A percentile compares a stretch with the other conserved stretches of the same genome.
These are phyloP conservation scores for Camellia lanceoleosa DNA, from an alignment of 148 eudicot genomes.

Conservation along the genomic window DNA sequence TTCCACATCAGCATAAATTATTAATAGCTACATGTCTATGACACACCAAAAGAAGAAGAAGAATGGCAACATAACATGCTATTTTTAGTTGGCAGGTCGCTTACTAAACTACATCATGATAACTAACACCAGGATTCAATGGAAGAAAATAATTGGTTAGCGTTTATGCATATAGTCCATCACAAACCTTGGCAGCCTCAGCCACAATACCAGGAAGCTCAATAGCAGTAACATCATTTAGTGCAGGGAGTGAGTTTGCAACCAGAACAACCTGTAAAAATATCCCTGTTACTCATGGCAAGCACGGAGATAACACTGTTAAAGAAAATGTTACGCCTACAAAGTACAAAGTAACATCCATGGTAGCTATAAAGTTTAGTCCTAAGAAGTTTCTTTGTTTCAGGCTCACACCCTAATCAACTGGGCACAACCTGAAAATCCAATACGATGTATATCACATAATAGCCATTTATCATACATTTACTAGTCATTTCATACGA, in stretches of 20 bases:
- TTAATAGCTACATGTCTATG: not conserved
- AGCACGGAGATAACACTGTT: not conserved
- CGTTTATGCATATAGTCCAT: not conserved
- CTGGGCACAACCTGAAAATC: not conserved
- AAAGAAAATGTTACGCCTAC: not conserved
- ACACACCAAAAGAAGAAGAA: not conserved
- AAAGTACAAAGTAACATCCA: not conserved
- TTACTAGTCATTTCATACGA: conserved; percentile 5
- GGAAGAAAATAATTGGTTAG: not conserved
- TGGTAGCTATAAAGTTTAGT: not conserved
- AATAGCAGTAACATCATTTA: conserved; percentile 92
- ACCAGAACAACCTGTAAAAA: conserved; percentile 85
- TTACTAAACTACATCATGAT: not conserved
- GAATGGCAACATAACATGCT: not conserved
- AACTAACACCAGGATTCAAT: not conserved
- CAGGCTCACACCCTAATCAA: not conserved
- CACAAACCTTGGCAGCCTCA: conserved; percentile 88
- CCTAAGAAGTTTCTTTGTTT: not conserved
- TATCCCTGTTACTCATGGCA: not conserved
- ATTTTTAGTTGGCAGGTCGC: not conserved
- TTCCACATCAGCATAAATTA: not conserved
- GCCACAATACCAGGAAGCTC: conserved; percentile 98
- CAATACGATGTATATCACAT: not conserved
- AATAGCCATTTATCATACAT: not conserved
- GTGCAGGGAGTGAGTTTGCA: conserved; percentile 92